Evolutionary conservation across 2,329 filamentous ascomycete genomes (phyloP).

Genomic region (Ascochyta pisi): DNA sequence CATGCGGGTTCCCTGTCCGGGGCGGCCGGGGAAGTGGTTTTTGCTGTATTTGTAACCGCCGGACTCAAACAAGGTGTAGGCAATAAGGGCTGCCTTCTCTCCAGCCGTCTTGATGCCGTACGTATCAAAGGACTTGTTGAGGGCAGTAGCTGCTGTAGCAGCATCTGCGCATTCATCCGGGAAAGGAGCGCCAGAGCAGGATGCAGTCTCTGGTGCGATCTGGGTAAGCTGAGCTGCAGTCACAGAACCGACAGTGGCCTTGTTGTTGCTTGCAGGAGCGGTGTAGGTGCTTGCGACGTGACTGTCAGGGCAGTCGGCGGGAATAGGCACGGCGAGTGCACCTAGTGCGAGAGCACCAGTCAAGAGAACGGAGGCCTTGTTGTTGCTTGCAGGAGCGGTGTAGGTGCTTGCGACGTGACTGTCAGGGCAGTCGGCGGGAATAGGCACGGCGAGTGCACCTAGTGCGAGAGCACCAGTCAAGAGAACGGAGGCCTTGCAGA

Average conservation of each 20-base stretch:
- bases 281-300: slow-evolving; percentile 1
- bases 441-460: slow-evolving; percentile 36
- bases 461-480: slow-evolving; percentile 48
- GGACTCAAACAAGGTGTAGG: slow-evolving; percentile 75
- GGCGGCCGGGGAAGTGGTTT: slow-evolving; percentile 66
- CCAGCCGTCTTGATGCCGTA: slow-evolving; percentile 63
- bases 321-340: slow-evolving; percentile 32
- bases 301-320: slow-evolving; percentile 10
- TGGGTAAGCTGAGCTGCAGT: slow-evolving; percentile 50
- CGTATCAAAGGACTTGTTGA: slow-evolving; percentile 63
- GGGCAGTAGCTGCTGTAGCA: slow-evolving; percentile 63
- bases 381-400: slow-evolving; percentile 8
- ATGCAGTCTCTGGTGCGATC: slow-evolving; percentile 65
- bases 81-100: slow-evolving; percentile 73
- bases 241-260: slow-evolving; percentile 16
- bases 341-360: slow-evolving; percentile 49
- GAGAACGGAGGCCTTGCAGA: slow-evolving; percentile 30
- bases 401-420: not conserved
- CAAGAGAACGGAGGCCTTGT: slow-evolving; percentile 29
- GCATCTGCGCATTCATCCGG: slow-evolving; percentile 66
- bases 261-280: slow-evolving; percentile 9
- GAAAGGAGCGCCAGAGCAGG: slow-evolving; percentile 58
- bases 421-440: slow-evolving; percentile 17
- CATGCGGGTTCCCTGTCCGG: slow-evolving; percentile 75
- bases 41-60: slow-evolving; percentile 73